Percentiles rank a stretch among this genome's conserved stretches.
Conservation (phyloP, 208 protist genomes). For the Angomonas deanei region DNA sequence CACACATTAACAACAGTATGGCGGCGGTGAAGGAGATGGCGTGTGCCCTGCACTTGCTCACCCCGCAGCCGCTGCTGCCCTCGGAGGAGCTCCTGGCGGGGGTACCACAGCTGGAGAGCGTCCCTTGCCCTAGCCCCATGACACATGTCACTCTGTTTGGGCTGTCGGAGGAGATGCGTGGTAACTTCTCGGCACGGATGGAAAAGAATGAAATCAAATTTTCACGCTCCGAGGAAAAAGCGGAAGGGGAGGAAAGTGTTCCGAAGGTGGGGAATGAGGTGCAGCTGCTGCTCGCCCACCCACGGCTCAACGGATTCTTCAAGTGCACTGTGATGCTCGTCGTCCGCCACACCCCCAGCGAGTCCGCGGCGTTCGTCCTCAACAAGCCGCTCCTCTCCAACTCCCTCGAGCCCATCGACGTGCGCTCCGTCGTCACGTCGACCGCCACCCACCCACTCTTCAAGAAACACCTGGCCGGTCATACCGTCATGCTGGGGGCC, state of each 20-base stretch:
- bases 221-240: background rate
- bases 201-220: no score
- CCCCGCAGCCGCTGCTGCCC: background rate
- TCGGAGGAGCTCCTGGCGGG: background rate
- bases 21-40: conserved; percentile 70
- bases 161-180: background rate
- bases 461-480: conserved; percentile 41
- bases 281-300: conserved; percentile 72
- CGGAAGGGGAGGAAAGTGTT: background rate
- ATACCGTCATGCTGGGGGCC: conserved; percentile 80
- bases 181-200: background rate
- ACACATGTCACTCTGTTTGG: background rate
- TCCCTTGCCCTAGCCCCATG: no score
- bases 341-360: conserved; percentile 45
- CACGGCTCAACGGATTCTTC: conserved; percentile 67
- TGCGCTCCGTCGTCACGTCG: conserved; percentile 36
- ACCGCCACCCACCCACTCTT: conserved; percentile 60
- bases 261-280: conserved; percentile 15
- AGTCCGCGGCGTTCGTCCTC: conserved; percentile 63
- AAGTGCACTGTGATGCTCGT: conserved; percentile 57
- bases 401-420: conserved; percentile 35
- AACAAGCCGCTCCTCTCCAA: conserved; percentile 69
- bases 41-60: conserved; percentile 33
- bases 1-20: conserved; percentile 62
- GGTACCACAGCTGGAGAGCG: background rate